Evolutionary conservation across 495 filamentous ascomycete species (phyloP), one percentile per base, ranked within the genome.

Genomic region (Cercophora scortea): DNA sequence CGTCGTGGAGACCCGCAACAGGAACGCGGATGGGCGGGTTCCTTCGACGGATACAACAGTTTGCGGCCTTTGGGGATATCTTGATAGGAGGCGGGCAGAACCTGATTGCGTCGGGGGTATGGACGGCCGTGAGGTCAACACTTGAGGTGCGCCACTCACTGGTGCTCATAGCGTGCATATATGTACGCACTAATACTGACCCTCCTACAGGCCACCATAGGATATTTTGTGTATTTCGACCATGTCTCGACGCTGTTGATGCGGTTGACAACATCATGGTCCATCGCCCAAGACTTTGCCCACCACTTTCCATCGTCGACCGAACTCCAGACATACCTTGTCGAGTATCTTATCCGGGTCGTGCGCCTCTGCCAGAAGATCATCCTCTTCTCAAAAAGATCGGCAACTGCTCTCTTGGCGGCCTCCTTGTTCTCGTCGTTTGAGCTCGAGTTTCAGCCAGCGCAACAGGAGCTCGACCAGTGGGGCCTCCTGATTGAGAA

Each of bases 281-380:
- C 16, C 18, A 49, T 53, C 16, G 38, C 25, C 16, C 13, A 9
- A 13, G 51, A 53, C 10, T 49, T 39, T n/a, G 51, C 39, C 1
- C 32, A 41, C 7, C 51, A 45, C 11, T 53, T 53, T 8, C 51
- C 51, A 0, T 0, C 15, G 17, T 48, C 44, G 3, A 0, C 13
- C 2, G 51, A 49, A 10, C 4, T 53, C 1, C 44, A 49, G 16
- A 25, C 17, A 2, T 35, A 33, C 2, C 8, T 53, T 5, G 18
- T 33, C 51, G 51, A 53, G 38, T 53, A 53, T 34, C 51, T 53
- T 36, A 6, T 34, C 47, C 1, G 44, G 5, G 19, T 53, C 1
- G 51, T 53, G 8, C 45, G 12, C 0, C 25, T 53, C 1, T 53
- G 51, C 15, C 12, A 49, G 6, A n/a, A 48, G 18, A 42, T 49